A percentile compares a stretch with the other conserved stretches of the same genome.
Evolutionary conservation across 2,329 filamentous ascomycete species (phyloP).

Genomic region (Nemania diffusa): DNA sequence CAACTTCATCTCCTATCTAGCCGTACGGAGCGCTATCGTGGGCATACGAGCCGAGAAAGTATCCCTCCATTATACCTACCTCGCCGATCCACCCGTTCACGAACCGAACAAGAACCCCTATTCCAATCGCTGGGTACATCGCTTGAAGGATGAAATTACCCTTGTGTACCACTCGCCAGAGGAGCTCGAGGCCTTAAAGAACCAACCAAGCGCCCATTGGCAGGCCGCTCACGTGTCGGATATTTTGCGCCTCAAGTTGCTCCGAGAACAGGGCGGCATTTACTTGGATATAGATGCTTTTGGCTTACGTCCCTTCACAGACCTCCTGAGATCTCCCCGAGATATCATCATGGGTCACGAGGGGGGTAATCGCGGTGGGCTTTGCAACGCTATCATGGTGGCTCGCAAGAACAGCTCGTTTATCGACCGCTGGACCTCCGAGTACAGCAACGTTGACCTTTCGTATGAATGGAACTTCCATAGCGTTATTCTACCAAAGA

Average conservation of each 20-base stretch:
- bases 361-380: slow-evolving; percentile 52
- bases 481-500: slow-evolving; percentile 50
- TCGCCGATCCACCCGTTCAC: slow-evolving; percentile 49
- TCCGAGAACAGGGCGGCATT: slow-evolving; percentile 51
- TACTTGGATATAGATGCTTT: slow-evolving; percentile 53
- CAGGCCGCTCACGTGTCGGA: slow-evolving; percentile 52
- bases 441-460: slow-evolving; percentile 49
- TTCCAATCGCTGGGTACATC: slow-evolving; percentile 52
- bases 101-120: slow-evolving; percentile 47
- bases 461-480: slow-evolving; percentile 54
- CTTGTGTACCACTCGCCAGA: slow-evolving; percentile 51
- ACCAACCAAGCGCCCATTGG: slow-evolving; percentile 45
- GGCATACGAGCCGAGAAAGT: slow-evolving; percentile 51
- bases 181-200: slow-evolving; percentile 45
- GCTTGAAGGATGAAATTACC: slow-evolving; percentile 49
- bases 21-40: slow-evolving; percentile 52
- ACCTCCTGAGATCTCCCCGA: slow-evolving; percentile 45
- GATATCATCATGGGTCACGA: slow-evolving; percentile 51
- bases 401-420: slow-evolving; percentile 52
- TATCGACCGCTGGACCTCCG: slow-evolving; percentile 50
- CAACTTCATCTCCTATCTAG: slow-evolving; percentile 53
- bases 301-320: slow-evolving; percentile 49
- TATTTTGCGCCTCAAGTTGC: slow-evolving; percentile 50
- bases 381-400: slow-evolving; percentile 54
- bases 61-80: slow-evolving; percentile 53